Percentiles rank a stretch among this genome's conserved stretches.
Conservation (phyloP, 768 basidiomycete genomes). For the Hemileccinum impolitum region DNA sequence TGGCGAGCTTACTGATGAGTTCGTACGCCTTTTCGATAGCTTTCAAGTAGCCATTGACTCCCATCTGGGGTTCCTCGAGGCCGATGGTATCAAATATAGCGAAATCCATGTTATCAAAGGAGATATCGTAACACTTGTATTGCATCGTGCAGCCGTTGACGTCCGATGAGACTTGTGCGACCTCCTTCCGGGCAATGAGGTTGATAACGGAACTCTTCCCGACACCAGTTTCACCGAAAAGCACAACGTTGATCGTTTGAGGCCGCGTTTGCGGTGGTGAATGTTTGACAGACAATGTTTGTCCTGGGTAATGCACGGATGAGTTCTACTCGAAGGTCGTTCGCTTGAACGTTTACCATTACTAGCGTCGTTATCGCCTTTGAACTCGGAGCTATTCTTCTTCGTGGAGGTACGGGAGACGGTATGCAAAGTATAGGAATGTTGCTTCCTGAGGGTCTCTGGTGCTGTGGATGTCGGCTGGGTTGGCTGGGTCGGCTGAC, state of each 20-base stretch:
- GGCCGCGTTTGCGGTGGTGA: background rate
- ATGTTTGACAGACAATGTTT: background rate
- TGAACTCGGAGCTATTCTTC: background rate
- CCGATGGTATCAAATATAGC: slow-evolving; percentile 35
- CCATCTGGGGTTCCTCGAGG: slow-evolving; percentile 31
- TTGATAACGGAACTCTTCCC: slow-evolving; percentile 33
- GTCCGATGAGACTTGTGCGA: slow-evolving; percentile 27
- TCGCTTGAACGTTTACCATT: slow-evolving; percentile 6
- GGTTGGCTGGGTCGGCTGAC: background rate
- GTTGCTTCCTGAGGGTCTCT: background rate
- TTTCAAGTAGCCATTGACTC: slow-evolving; percentile 24
- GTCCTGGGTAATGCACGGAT: slow-evolving; percentile 3
- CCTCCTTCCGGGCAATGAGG: slow-evolving; percentile 22
- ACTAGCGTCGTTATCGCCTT: background rate
- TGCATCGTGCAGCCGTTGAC: slow-evolving; percentile 37
- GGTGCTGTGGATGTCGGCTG: background rate
- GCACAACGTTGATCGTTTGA: slow-evolving; percentile 32
- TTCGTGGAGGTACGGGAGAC: slow-evolving; percentile 1
- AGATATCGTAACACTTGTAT: slow-evolving; percentile 24
- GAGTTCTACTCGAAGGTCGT: background rate
- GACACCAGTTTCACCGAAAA: slow-evolving; percentile 42
- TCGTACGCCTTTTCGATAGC: slow-evolving; percentile 28
- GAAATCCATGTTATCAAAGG: slow-evolving; percentile 20
- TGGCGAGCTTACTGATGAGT: slow-evolving; percentile 32
- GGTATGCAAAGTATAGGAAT: background rate